Evolutionary conservation across 2,329 filamentous ascomycete species (phyloP).

Genomic region (Fusarium sp.): DNA sequence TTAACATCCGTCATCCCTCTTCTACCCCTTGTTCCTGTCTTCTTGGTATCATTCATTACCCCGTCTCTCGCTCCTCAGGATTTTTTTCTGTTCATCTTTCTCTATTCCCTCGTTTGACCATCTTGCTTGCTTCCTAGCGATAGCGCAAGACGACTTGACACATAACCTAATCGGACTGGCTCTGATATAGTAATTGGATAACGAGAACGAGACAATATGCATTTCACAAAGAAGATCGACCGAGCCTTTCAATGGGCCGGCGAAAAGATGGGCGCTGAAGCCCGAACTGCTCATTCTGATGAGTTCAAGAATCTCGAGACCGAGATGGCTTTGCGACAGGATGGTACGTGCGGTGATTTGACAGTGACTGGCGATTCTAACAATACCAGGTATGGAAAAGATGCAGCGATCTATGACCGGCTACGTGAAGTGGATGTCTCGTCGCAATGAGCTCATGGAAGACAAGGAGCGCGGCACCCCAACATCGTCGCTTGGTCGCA

Average conservation of each 20-base stretch:
- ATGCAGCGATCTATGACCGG: conserved; percentile 86
- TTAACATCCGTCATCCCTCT: conserved; percentile 39
- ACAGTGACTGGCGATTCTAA: conserved; percentile 13
- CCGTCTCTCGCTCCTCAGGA: conserved; percentile 38
- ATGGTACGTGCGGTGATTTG: conserved; percentile 69
- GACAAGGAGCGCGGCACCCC: conserved; percentile 90
- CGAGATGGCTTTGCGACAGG: conserved; percentile 89
- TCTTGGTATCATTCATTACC: conserved; percentile 43
- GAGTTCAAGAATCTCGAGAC: conserved; percentile 91
- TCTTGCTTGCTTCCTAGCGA: conserved; percentile 22
- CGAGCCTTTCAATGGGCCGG: conserved; percentile 98
- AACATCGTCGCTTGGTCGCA: conserved; percentile 80
- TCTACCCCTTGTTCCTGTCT: conserved; percentile 38
- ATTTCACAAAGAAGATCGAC: conserved; percentile 86
- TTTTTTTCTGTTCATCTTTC: conserved; percentile 7
- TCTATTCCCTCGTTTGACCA: conserved; percentile 14
- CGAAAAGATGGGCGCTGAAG: conserved; percentile 93
- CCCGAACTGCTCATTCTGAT: conserved; percentile 86
- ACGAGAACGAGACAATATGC: conserved; percentile 55
- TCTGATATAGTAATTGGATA: conserved; percentile 34
- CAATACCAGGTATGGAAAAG: conserved; percentile 80
- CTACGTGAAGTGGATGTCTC: conserved; percentile 89
- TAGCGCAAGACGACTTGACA: conserved; percentile 29
- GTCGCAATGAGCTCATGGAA: conserved; percentile 80
- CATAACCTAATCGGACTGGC: conserved; percentile 39